phyloP scores from a whole-genome alignment of 176 grass and related monocot genomes.

The Oryza longistaminata region DNA sequence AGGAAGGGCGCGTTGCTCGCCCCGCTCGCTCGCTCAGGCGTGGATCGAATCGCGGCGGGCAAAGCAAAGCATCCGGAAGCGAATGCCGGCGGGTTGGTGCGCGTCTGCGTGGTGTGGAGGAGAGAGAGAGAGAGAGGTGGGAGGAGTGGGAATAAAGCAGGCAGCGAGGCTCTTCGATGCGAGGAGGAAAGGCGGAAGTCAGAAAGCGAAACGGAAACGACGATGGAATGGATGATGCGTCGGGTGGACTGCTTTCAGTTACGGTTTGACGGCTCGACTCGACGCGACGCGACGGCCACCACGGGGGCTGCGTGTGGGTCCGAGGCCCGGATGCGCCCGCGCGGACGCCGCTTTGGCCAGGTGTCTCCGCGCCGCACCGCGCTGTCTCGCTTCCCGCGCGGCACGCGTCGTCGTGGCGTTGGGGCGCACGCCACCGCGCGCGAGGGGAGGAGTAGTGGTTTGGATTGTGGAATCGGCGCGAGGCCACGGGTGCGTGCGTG shows the following conservation, averaged over 20 bases:
- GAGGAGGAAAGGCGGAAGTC: neutral
- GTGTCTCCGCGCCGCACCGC: neutral
- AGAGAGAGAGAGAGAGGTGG: slow-evolving; percentile 11
- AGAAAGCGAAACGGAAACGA: slow-evolving; percentile 25
- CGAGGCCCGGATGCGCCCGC: too few relatives aligned
- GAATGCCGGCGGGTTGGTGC: slow-evolving; percentile 37
- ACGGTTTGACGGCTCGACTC: neutral
- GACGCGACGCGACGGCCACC: neutral
- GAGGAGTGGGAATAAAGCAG: slow-evolving; percentile 18
- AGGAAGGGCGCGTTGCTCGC: neutral
- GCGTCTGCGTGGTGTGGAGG: neutral
- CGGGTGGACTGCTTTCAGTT: slow-evolving; percentile 29
- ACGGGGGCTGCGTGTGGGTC: neutral
- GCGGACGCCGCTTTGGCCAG: neutral
- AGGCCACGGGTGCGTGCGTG: too few relatives aligned
- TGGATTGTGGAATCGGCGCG: too few relatives aligned
- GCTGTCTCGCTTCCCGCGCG: neutral
- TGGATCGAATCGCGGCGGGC: slow-evolving; percentile 13
- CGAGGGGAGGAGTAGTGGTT: too few relatives aligned
- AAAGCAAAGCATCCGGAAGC: too few relatives aligned
- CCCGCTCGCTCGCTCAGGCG: neutral
- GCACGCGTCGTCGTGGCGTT: neutral
- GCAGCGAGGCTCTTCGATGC: neutral
- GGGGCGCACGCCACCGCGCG: too few relatives aligned
- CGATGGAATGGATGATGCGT: slow-evolving; percentile 11